A percentile compares a stretch with the other conserved stretches of the same genome.
These are phyloP conservation scores for Pulveroboletus sp. DNA, from an alignment of 768 basidiomycete species.

Conservation along the genomic window DNA sequence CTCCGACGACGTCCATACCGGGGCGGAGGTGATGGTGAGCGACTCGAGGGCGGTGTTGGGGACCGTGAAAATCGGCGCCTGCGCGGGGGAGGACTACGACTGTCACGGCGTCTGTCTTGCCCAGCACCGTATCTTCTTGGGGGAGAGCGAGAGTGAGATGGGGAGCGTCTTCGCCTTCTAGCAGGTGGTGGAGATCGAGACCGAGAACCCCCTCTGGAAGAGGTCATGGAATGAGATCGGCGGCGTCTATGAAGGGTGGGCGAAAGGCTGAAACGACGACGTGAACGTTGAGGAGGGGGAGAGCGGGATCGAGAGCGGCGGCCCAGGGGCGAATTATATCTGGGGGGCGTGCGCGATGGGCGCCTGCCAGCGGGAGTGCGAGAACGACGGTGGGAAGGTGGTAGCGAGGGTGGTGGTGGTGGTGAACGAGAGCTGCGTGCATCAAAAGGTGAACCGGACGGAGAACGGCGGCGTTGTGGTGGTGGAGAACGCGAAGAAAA, in stretches of 20 bases:
- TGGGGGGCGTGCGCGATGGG: constrained; percentile 27
- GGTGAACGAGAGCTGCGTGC: constrained; percentile 38
- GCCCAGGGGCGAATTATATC: constrained; percentile 34
- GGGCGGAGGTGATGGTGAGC: constrained; percentile 30
- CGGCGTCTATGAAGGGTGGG: constrained; percentile 24
- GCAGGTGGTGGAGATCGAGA: constrained; percentile 42
- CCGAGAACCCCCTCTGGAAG: constrained; percentile 36
- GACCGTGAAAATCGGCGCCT: constrained; percentile 46
- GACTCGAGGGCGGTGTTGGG: constrained; percentile 47
- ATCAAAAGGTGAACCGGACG: constrained; percentile 35
- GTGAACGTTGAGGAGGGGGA: constrained; percentile 20
- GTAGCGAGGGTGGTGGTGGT: constrained; percentile 33
- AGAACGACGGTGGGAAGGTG: constrained; percentile 34
- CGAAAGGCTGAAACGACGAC: constrained; percentile 27
- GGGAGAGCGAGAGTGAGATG: constrained; percentile 29
- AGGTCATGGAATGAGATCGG: constrained; percentile 32
- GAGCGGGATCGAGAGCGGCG: constrained; percentile 37
- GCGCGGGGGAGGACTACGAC: constrained; percentile 32
- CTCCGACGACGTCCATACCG: constrained; percentile 47
- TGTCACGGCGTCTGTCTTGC: constrained; percentile 26
- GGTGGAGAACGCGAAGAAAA: constrained; percentile 42
- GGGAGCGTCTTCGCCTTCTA: constrained; percentile 36
- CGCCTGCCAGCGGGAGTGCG: constrained; percentile 39
- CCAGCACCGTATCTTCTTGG: constrained; percentile 20
- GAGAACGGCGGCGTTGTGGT: constrained; percentile 47